Evolutionary conservation across 148 eudicot genomes (phyloP).

Genomic region (Gaultheria prostrata): DNA sequence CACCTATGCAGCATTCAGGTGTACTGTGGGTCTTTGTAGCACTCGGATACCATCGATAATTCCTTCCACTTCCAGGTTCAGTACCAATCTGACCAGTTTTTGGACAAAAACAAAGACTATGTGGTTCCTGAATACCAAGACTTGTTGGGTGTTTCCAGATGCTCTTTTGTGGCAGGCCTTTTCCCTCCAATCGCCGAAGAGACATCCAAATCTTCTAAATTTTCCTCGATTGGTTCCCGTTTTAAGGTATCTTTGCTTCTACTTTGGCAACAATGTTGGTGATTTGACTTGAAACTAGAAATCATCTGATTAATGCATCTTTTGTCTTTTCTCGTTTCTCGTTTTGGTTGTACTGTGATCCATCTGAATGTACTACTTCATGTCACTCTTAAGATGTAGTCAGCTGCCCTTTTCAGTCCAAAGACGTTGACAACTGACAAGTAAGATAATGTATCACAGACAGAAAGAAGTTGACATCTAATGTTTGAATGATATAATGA

Average conservation of each 20-base stretch:
- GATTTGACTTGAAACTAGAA: neutral
- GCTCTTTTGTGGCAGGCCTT: constrained; percentile 86
- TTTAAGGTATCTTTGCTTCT: constrained; percentile 62
- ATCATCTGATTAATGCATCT: neutral
- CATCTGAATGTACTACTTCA: neutral
- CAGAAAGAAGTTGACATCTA: constrained; percentile 11
- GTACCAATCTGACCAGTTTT: constrained; percentile 91
- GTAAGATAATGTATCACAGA: neutral
- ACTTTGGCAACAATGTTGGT: neutral
- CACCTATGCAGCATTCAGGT: neutral
- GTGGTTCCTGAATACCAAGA: constrained; percentile 96
- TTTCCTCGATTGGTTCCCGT: constrained; percentile 93
- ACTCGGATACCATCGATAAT: constrained; percentile 4
- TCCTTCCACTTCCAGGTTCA: constrained; percentile 55
- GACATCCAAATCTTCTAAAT: constrained; percentile 75
- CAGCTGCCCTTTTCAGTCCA: neutral
- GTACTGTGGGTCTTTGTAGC: constrained; percentile 1
- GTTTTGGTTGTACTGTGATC: neutral
- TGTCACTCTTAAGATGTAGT: neutral
- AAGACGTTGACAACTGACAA: constrained; percentile 8
- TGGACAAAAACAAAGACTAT: constrained; percentile 98
- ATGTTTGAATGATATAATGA: constrained; percentile 22
- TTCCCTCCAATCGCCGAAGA: constrained; percentile 81
- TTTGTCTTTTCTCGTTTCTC: neutral
- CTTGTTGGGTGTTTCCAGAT: constrained; percentile 74